Evolutionary conservation across 306 rosid species (phyloP).

Genomic region (Gynostemma pentaphyllum): DNA sequence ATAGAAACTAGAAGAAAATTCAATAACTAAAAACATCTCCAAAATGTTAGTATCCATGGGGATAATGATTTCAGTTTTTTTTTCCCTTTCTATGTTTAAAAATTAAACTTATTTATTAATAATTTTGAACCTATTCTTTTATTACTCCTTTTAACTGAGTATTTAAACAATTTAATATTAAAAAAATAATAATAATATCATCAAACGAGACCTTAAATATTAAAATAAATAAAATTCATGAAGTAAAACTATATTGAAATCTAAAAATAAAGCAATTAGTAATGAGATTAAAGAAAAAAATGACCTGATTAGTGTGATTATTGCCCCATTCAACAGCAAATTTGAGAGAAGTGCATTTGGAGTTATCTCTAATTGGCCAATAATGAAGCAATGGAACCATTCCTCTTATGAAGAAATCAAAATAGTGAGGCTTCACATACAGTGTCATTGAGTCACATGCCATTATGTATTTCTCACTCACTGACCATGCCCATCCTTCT

Average conservation of each 20-base stretch:
- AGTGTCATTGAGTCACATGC: conserved; percentile 60
- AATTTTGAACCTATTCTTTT: no score
- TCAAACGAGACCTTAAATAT: no score
- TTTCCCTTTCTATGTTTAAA: no score
- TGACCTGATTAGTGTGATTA: conserved; percentile 33
- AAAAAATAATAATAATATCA: no score
- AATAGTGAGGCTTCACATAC: conserved; percentile 34
- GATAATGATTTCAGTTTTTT: no score
- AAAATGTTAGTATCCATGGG: no score
- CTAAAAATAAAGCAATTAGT: background rate
- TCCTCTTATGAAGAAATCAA: conserved; percentile 60
- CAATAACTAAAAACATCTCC: no score
- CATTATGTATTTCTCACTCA: conserved; percentile 64
- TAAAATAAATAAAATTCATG: no score
- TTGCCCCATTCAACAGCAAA: conserved; percentile 81
- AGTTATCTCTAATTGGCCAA: conserved; percentile 52
- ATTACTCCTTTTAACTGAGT: no score
- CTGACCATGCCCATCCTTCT: conserved; percentile 81
- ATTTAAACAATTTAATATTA: no score
- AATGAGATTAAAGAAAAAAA: background rate
- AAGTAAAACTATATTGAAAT: background rate
- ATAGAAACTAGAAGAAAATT: no score
- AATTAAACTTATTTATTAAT: no score
- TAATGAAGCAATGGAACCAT: conserved; percentile 55
- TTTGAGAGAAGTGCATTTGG: conserved; percentile 58